These are phyloP conservation scores for Quercus parvula DNA, from an alignment of 306 rosid genomes.

Conservation along the genomic window DNA sequence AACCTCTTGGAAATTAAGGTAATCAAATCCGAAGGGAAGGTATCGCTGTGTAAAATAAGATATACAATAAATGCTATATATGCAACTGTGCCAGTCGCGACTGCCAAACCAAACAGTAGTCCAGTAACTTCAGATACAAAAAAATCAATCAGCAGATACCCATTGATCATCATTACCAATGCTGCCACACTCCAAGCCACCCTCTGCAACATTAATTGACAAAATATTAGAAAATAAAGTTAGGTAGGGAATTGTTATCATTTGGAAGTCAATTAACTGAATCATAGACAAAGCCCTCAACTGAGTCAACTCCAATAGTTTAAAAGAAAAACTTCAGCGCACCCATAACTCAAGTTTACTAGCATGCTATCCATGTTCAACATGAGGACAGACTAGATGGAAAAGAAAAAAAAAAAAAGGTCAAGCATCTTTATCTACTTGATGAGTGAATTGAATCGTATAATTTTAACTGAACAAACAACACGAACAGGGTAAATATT, in stretches of 20 bases:
- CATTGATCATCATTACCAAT: slow-evolving; percentile 74
- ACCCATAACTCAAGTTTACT: slow-evolving; percentile 10
- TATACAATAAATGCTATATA: slow-evolving; percentile 60
- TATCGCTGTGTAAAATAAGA: slow-evolving; percentile 55
- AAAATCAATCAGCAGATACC: slow-evolving; percentile 74
- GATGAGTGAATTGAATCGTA: slow-evolving; percentile 6
- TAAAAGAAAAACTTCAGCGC: neutral
- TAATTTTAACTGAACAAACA: slow-evolving; percentile 7
- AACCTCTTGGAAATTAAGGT: slow-evolving; percentile 45
- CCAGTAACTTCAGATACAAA: slow-evolving; percentile 60
- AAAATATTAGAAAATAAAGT: slow-evolving; percentile 6
- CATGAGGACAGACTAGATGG: neutral
- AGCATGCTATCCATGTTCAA: neutral
- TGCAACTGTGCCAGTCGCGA: slow-evolving; percentile 52
- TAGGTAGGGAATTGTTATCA: neutral
- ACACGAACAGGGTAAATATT: slow-evolving; percentile 5
- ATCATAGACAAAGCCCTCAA: neutral
- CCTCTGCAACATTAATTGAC: slow-evolving; percentile 43
- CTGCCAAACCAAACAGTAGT: slow-evolving; percentile 44
- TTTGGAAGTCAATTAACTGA: neutral
- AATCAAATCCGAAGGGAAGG: slow-evolving; percentile 52
- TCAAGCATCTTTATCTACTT: slow-evolving; percentile 2
- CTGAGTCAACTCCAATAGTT: neutral
- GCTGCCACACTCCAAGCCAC: slow-evolving; percentile 83
- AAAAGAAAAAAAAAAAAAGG: neutral